Base-by-base conservation (phyloP, 768 basidiomycete genomes). In the Melanogaster broomeanus region DNA sequence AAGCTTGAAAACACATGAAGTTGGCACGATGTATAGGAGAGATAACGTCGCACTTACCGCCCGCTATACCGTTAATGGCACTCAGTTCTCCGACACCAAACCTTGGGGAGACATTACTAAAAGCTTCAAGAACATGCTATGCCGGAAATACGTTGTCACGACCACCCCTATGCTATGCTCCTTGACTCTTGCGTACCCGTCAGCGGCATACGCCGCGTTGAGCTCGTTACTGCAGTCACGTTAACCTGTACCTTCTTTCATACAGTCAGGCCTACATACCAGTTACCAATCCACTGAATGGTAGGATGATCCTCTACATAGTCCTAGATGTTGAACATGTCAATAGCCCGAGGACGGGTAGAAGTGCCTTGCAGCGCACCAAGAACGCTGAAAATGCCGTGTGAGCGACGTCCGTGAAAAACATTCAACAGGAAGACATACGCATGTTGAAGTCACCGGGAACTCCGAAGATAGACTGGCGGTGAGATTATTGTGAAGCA, bases 1-100 rank as follows among this genome's bases (percentile, higher is more conserved):
- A 86, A 15, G 87, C 87, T 87, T 28, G 1, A 28, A 15, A 6
- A 37, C 21, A 10, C 2, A 33, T 64, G 28, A 55, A 51, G 19
- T 8, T 45, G 46, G n/a, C 10, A 45, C 0, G 25, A 6, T 13
- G 33, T 42, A 37, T 9, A 12, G 4, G 35, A 31, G 41, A 9
- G 16, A 41, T 10, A 7, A 4, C n/a, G 34, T 39, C 18, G 1
- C 6, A 55, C 74, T 51, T 58, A 81, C 87, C 82, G 60, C 87
- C 87, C 25, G 88, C 90, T 54, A 94, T 82, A 37, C 90, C 89
- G 59, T 92, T 91, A 31, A 88, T 84, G 4, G 93, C 93, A 35
- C 87, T 89, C 39, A 96, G 72, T 66, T 97, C 94, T 15, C 94
- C 94, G n/a, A 97, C 94, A 48, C 94, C 94, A 57, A 94, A 96